phyloP scores from a whole-genome alignment of 1,139 yeast genomes.

The Kazachstania sp. region DNA sequence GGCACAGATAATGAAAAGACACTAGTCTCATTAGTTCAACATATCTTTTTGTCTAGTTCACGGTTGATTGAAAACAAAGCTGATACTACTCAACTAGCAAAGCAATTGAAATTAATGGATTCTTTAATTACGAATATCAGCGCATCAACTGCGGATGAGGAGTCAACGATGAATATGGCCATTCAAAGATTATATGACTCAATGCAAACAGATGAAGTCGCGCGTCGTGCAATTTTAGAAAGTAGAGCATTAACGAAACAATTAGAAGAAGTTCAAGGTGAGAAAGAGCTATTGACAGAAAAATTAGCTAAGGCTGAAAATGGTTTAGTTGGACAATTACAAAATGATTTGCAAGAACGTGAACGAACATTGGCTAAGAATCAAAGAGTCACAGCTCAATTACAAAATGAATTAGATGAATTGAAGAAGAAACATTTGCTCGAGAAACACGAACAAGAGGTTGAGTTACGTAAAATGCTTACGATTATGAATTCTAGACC shows the following conservation, averaged over 20 bases:
- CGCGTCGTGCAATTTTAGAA: conserved; percentile 68
- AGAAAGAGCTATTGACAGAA: conserved; percentile 67
- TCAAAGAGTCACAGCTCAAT: conserved; percentile 55
- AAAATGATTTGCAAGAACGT: conserved; percentile 65
- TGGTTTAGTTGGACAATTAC: conserved; percentile 67
- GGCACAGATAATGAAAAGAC: conserved; percentile 67
- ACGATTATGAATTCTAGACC: conserved; percentile 44
- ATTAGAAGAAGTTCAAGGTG: conserved; percentile 78
- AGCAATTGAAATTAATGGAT: conserved; percentile 73
- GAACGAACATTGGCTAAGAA: conserved; percentile 60
- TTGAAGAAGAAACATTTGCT: conserved; percentile 57
- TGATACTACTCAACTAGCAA: conserved; percentile 46
- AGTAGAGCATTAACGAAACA: conserved; percentile 56
- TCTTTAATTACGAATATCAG: conserved; percentile 77
- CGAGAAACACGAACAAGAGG: conserved; percentile 80
- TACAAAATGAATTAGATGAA: conserved; percentile 62
- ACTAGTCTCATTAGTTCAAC: conserved; percentile 73
- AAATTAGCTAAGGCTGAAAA: conserved; percentile 77
- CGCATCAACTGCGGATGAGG: conserved; percentile 50
- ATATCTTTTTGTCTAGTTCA: conserved; percentile 50
- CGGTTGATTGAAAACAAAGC: conserved; percentile 40
- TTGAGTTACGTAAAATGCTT: conserved; percentile 79
- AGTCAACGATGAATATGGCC: conserved; percentile 72
- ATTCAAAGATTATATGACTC: conserved; percentile 70
- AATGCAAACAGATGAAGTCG: conserved; percentile 87